Conservation (phyloP, 805 yeast species). For the Yarrowia sp. region DNA sequence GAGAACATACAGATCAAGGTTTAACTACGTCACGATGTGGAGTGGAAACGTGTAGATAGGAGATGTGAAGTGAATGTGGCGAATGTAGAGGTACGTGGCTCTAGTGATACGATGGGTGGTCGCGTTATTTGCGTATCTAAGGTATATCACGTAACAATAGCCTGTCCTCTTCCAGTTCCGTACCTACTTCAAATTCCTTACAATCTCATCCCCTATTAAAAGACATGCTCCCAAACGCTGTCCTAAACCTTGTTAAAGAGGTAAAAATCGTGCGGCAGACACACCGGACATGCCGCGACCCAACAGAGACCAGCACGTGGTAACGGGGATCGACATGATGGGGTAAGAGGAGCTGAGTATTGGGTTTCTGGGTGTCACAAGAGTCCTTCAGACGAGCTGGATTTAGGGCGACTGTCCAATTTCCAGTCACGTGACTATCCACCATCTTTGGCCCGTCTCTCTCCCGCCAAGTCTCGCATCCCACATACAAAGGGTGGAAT, state of each 20-base stretch:
- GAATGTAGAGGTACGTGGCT: too few relatives aligned
- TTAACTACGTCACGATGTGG: not conserved
- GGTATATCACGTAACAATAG: too few relatives aligned
- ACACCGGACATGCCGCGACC: not conserved
- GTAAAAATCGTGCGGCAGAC: not conserved
- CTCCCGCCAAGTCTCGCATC: not conserved
- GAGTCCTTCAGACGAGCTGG: not conserved
- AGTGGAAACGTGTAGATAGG: not conserved
- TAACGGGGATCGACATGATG: not conserved
- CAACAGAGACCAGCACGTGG: conserved; percentile 9
- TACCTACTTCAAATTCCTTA: too few relatives aligned
- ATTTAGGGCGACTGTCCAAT: not conserved
- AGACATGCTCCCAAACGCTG: not conserved
- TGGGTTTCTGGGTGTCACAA: not conserved
- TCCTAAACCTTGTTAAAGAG: not conserved
- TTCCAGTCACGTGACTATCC: not conserved
- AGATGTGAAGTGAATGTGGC: too few relatives aligned
- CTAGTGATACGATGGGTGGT: too few relatives aligned
- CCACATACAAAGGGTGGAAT: not conserved
- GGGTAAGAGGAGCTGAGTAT: not conserved
- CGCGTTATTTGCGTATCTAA: too few relatives aligned
- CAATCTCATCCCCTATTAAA: not conserved
- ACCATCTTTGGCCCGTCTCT: not conserved
- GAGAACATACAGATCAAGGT: not conserved
- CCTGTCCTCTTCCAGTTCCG: too few relatives aligned